Percentiles rank a stretch among this genome's conserved stretches.
Conservation (phyloP, 176 grass and related monocot species). For the maize (Zea mays) region DNA sequence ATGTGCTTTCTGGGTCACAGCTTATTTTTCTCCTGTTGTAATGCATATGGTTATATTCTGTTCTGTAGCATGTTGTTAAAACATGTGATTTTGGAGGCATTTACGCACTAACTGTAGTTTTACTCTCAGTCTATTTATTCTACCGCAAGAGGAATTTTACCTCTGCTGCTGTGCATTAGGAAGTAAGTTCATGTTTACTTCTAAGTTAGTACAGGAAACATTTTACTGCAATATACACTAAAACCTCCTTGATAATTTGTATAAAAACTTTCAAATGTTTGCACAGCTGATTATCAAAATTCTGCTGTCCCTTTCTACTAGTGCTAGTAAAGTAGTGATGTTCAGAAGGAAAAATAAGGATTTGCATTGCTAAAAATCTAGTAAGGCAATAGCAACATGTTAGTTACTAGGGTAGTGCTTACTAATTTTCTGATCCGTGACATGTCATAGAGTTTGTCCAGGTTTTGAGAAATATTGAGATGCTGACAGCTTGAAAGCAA, state of each 20-base stretch:
- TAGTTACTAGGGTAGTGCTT: not conserved
- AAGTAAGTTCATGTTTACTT: not conserved
- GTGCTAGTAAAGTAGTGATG: not conserved
- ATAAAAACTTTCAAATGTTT: not conserved
- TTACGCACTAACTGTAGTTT: not conserved
- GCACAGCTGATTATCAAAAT: not conserved
- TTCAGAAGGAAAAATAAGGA: conserved; percentile 10
- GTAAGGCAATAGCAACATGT: conserved; percentile 7
- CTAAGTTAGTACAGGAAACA: not conserved
- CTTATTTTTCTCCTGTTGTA: not conserved
- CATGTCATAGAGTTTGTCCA: not conserved
- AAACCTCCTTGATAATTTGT: not conserved
- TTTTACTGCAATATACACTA: not conserved
- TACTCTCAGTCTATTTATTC: conserved; percentile 6
- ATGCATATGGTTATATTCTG: not conserved
- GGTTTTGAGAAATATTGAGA: conserved; percentile 12
- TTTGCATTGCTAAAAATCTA: conserved; percentile 2
- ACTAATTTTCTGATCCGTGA: conserved; percentile 14
- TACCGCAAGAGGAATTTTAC: conserved; percentile 11
- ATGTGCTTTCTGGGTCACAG: conserved; percentile 25
- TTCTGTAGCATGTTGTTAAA: conserved; percentile 15
- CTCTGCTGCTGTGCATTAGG: conserved; percentile 7
- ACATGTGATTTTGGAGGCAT: conserved; percentile 20
- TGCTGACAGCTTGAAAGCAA: conserved; percentile 26
- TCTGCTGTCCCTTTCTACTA: not conserved